Evolutionary conservation across 1,284 basidiomycete genomes (phyloP).

Genomic region (Neolentinus lepideus): DNA sequence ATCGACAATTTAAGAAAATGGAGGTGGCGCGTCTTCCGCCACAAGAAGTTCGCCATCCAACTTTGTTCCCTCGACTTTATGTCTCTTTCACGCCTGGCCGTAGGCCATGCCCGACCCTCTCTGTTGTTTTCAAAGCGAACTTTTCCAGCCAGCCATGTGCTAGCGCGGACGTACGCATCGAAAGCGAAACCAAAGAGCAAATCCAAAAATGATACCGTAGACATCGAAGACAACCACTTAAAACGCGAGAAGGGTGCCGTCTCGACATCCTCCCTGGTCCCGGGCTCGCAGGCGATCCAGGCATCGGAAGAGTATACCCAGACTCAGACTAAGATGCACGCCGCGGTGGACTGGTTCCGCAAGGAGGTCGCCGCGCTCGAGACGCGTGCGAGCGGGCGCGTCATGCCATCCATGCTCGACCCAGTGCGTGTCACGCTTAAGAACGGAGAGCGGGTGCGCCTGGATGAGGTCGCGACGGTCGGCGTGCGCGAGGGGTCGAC

Average conservation of each 20-base stretch:
- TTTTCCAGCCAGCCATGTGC: no score
- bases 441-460: conserved; percentile 26
- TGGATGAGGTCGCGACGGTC: conserved; percentile 70
- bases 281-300: not conserved
- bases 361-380: conserved; percentile 64
- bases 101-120: no score
- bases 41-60: no score
- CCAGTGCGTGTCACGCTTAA: conserved; percentile 56
- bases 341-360: conserved; percentile 58
- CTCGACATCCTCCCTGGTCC: not conserved
- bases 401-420: conserved; percentile 64
- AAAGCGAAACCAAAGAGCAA: no score
- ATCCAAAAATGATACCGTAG: no score
- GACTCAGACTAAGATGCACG: conserved; percentile 41
- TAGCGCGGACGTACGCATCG: no score
- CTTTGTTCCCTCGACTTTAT: no score
- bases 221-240: no score
- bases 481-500: conserved; percentile 70
- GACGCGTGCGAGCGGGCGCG: conserved; percentile 64
- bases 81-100: no score
- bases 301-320: not conserved
- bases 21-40: no score
- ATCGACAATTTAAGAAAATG: no score
- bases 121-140: no score
- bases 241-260: not conserved